These are phyloP conservation scores for Daldinia childiae DNA, from an alignment of 495 filamentous ascomycete genomes.

Conservation along the genomic window DNA sequence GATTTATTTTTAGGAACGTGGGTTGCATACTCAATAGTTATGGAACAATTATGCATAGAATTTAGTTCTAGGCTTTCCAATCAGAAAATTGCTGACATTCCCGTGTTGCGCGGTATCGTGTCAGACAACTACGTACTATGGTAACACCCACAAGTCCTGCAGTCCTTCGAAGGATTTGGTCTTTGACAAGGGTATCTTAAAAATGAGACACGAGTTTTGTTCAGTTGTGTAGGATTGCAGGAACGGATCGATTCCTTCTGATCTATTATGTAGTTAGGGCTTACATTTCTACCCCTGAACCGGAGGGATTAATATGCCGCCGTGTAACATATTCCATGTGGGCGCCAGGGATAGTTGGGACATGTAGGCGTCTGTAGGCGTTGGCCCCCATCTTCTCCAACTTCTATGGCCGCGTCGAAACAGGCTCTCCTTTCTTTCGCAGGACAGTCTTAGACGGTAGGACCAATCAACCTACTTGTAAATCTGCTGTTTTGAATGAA, in stretches of 20 bases:
- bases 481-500: constrained; percentile 30
- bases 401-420: constrained; percentile 36
- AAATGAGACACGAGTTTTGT: constrained; percentile 23
- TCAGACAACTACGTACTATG: constrained; percentile 9
- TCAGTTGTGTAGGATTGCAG: constrained; percentile 35
- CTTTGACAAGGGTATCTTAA: neutral
- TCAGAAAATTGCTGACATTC: constrained; percentile 31
- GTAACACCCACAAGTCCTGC: neutral
- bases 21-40: constrained; percentile 6
- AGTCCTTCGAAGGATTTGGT: constrained; percentile 15
- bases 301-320: constrained; percentile 47
- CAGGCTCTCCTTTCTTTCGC: constrained; percentile 39
- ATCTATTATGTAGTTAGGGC: constrained; percentile 38
- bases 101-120: constrained; percentile 14
- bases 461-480: constrained; percentile 9
- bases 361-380: neutral
- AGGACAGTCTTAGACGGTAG: constrained; percentile 12
- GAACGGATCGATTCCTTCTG: constrained; percentile 41
- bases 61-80: constrained; percentile 9
- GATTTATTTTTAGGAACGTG: constrained; percentile 36
- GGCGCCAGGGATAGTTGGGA: constrained; percentile 23
- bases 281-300: constrained; percentile 43
- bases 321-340: constrained; percentile 37
- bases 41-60: constrained; percentile 29
- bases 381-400: constrained; percentile 38